A percentile compares a stretch with the other conserved stretches of the same genome.
These are phyloP conservation scores for Trichomonas tenax DNA, from an alignment of 208 protist species.

Conservation along the genomic window DNA sequence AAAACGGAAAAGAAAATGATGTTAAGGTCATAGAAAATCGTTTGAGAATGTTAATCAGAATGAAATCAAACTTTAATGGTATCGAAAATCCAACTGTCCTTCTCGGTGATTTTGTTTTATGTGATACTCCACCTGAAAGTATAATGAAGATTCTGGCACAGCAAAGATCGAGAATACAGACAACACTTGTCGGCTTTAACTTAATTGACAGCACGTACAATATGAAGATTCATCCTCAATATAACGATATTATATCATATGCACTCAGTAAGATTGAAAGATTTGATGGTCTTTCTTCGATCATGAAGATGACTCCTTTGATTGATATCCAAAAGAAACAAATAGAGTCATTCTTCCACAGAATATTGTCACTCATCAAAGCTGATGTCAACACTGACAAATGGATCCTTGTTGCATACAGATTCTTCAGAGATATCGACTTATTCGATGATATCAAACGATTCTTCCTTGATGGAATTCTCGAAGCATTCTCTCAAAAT, in stretches of 20 bases:
- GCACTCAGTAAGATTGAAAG: background rate
- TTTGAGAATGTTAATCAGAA: background rate
- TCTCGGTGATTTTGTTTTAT: background rate
- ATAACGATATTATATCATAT: background rate
- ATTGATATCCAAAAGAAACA: background rate
- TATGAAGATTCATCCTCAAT: background rate
- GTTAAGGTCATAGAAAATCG: background rate
- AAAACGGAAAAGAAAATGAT: background rate
- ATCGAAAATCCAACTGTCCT: background rate
- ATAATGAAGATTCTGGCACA: background rate
- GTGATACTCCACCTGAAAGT: background rate
- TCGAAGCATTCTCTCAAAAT: background rate
- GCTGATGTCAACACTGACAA: background rate
- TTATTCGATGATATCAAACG: background rate
- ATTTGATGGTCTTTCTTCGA: background rate
- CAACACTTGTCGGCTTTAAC: background rate
- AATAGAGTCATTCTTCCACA: background rate
- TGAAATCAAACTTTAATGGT: background rate
- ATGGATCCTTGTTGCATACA: background rate
- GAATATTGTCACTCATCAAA: background rate
- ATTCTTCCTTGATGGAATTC: background rate
- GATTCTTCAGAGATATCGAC: background rate
- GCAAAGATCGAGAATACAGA: background rate
- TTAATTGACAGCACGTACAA: background rate
- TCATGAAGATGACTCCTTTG: background rate